Base-by-base conservation (phyloP, 192 early-diverging fungal species). In the Coemansia guatemalensis region DNA sequence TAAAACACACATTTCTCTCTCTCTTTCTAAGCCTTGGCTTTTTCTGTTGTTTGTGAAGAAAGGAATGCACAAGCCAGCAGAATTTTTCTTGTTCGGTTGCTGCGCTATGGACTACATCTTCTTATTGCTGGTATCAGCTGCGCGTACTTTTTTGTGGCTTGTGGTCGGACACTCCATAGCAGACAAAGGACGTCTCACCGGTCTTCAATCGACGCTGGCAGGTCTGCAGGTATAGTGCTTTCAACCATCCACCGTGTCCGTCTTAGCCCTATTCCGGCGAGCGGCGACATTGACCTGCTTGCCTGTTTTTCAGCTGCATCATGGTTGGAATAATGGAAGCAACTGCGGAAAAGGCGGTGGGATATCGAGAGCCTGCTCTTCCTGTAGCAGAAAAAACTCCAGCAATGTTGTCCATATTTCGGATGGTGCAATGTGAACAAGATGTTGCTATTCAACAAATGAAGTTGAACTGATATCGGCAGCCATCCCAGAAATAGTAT, bases 191-290 rank as follows among this genome's bases (percentile, higher is more conserved):
- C 12, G 17, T 44, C 9, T 44, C 12, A 17, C 39, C 14, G 14
- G 39, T 44, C 14, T 17, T 44, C 39, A 44, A 44, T 44, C 3
- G 39, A 44, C 39, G 11, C 39, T 44, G 14, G 39, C 12, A 17
- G 39, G 39, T 44, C 39, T 44, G 39, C 39, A 44, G 39, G 39
- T 44, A 44, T 44, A 44, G 39, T 44, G 39, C 39, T 44, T 44
- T 17, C 39, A 44, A 14, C 39, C 14, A 17, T 44, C 14, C 14
- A 44, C 39, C 39, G 14, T 44, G 14, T 3, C 14, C 9, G 35
- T 12, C 14, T 17, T 44, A 3, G 39, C 39, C 39, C 14, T 44
- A 44, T 44, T 44, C 39, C 14, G 4, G 33, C 11, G 14, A 44
- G 39, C 39, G 14, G 14, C 14, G 3, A 9, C 39, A 44, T 44